Evolutionary conservation across 495 filamentous ascomycete genomes (phyloP), one percentile per base, ranked within the genome.

Genomic region (Penicillium psychrofluorescens): DNA sequence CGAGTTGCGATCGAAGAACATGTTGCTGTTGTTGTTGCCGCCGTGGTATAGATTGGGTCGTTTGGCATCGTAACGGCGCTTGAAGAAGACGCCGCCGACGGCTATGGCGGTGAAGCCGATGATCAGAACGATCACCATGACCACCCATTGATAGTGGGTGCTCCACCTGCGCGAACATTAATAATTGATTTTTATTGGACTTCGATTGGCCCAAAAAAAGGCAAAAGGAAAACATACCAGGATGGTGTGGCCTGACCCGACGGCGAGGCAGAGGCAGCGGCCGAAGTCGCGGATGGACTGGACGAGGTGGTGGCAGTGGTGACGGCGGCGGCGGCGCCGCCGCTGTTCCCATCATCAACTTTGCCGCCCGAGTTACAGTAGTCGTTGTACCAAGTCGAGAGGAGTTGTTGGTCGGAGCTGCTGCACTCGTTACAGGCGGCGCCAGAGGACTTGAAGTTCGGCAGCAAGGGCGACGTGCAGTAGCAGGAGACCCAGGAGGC

Each of bases 101-200:
- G 64, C 56, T 44, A 76, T 43, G 35, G 51, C 38, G 13, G 45
- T 40, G 48, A 79, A 73, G n/a, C 64, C 75, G 39, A 77, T 32
- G 28, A 63, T 47, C 9, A 79, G 58, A 22, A 79, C 61, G 40
- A 78, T 71, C n/a, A 77, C 29, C 71, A 81, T 66, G 45, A 78
- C 56, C 4, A 79, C 59, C 75, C 74, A 78, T 46, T 59, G 49
- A 58, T 72, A 77, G 48, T 79, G 76, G 8, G 60, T 55, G 34
- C 61, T 60, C 57, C 70, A 70, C 76, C 76, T 79, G 42, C 22
- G 22, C 22, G 22, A 22, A 22, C 22, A 22, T 22, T 22, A 22
- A 6, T 22, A 22, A 22, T 6, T 6, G 22, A 22, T 22, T 29
- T 30, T 10, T 36, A 9, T 46, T 34, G 44, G 38, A 7, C 41